These are phyloP conservation scores for Pichia inconspicua DNA, from an alignment of 1,139 yeast genomes.

Conservation along the genomic window DNA sequence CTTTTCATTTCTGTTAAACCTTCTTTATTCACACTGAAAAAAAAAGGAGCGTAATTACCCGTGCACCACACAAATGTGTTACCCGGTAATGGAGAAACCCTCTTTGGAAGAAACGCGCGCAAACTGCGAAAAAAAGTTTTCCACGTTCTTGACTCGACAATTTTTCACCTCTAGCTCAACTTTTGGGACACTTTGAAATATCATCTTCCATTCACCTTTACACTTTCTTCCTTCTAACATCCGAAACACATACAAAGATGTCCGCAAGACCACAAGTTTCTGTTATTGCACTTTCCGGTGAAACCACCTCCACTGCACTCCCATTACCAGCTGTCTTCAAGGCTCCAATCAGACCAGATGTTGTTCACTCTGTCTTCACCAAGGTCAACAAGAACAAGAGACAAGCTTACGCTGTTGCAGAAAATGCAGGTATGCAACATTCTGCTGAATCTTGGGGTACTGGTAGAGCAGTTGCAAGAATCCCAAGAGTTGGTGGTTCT, in stretches of 20 bases:
- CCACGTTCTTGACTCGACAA: neutral
- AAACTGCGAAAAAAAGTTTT: neutral
- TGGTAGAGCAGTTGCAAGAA: conserved; percentile 99
- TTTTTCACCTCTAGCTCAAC: neutral
- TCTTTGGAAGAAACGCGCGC: neutral
- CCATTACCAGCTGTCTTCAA: conserved; percentile 98
- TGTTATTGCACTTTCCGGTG: conserved; percentile 79
- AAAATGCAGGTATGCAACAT: conserved; percentile 99
- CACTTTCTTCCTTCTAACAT: conserved; percentile 1
- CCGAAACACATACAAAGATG: conserved; percentile 34
- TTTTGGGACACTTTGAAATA: neutral
- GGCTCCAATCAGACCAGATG: conserved; percentile 99
- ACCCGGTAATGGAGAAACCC: too few relatives aligned
- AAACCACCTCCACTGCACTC: conserved; percentile 73
- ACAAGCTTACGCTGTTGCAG: conserved; percentile 99
- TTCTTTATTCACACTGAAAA: too few relatives aligned
- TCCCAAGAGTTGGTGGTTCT: conserved; percentile 99
- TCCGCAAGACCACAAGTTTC: conserved; percentile 92
- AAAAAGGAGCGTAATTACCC: too few relatives aligned
- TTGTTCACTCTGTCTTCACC: conserved; percentile 97
- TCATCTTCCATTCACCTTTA: neutral
- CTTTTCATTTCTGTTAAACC: too few relatives aligned
- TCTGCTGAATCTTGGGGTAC: conserved; percentile 99
- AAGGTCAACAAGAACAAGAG: conserved; percentile 99
- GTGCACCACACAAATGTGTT: too few relatives aligned